These are phyloP conservation scores for Fusarium poae DNA, from an alignment of 2,329 filamentous ascomycete species.

Conservation along the genomic window DNA sequence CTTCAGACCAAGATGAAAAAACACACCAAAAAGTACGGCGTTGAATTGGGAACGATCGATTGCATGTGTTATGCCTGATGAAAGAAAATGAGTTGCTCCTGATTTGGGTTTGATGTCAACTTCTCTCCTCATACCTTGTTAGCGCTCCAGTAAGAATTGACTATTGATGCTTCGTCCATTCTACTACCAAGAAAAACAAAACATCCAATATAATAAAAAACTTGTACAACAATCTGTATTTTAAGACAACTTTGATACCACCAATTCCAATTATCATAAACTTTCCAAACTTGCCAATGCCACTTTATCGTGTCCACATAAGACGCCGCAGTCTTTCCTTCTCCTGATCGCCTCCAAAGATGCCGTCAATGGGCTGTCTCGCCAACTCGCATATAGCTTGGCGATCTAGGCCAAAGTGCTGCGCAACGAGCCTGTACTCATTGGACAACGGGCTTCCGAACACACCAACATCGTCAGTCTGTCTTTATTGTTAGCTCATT, in stretches of 20 bases:
- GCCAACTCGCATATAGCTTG: conserved; percentile 66
- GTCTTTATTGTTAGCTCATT: conserved; percentile 13
- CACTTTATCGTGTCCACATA: conserved; percentile 58
- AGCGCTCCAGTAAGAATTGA: conserved; percentile 42
- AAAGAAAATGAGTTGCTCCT: conserved; percentile 36
- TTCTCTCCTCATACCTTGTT: conserved; percentile 44
- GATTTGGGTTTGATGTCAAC: conserved; percentile 36
- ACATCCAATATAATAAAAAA: conserved; percentile 24
- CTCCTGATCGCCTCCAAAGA: conserved; percentile 75
- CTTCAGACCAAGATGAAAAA: conserved; percentile 21
- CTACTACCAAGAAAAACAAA: conserved; percentile 22
- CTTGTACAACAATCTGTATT: conserved; percentile 23
- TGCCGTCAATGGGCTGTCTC: conserved; percentile 71
- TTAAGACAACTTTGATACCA: conserved; percentile 26
- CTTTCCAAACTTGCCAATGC: background rate
- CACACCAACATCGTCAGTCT: conserved; percentile 88
- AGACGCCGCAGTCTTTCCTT: conserved; percentile 66
- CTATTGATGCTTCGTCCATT: conserved; percentile 30
- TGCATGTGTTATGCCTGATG: conserved; percentile 31
- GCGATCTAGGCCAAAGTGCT: conserved; percentile 72
- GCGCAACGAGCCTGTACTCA: conserved; percentile 79
- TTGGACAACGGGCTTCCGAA: conserved; percentile 82
- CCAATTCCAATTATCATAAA: background rate
- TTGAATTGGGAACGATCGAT: conserved; percentile 32
- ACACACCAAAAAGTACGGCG: conserved; percentile 37